Conservation (phyloP, 129 eudicot genomes). For the Chrysanthemum seticuspe region DNA sequence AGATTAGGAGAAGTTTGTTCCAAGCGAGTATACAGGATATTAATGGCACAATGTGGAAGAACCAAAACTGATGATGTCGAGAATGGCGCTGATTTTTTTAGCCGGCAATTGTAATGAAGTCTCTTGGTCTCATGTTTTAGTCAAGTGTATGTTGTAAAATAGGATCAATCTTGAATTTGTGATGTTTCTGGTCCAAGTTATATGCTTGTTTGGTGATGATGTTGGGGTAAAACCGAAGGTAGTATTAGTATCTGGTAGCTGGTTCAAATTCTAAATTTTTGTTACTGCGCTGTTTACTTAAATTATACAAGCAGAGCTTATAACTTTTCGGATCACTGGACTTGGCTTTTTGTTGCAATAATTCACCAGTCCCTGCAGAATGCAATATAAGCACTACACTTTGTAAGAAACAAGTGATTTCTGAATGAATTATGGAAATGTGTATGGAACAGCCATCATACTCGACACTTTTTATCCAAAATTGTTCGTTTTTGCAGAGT, state of each 20-base stretch:
- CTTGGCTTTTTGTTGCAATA: conserved; percentile 5
- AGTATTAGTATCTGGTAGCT: conserved; percentile 1
- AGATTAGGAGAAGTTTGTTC: no score
- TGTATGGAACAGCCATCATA: not conserved
- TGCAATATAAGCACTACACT: not conserved
- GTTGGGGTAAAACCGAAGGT: conserved; percentile 70
- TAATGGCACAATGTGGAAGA: conserved; percentile 75
- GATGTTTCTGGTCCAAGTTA: conserved; percentile 19
- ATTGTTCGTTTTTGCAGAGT: not conserved
- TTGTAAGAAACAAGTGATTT: conserved; percentile 1
- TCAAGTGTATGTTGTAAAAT: conserved; percentile 9
- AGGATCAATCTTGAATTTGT: conserved; percentile 5
- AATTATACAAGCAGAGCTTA: no score
- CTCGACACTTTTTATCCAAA: not conserved
- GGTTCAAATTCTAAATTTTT: not conserved
- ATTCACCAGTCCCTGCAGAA: not conserved
- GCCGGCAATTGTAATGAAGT: conserved; percentile 14
- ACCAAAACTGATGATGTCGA: conserved; percentile 80
- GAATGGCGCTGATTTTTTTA: conserved; percentile 84
- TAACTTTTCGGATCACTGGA: not conserved
- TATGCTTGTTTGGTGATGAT: conserved; percentile 6
- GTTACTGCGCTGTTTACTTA: not conserved
- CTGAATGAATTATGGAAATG: not conserved
- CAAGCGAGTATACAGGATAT: no score
- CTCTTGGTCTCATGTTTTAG: not conserved